Conservation (phyloP, 768 basidiomycete species). For the Leccinum boreale region DNA sequence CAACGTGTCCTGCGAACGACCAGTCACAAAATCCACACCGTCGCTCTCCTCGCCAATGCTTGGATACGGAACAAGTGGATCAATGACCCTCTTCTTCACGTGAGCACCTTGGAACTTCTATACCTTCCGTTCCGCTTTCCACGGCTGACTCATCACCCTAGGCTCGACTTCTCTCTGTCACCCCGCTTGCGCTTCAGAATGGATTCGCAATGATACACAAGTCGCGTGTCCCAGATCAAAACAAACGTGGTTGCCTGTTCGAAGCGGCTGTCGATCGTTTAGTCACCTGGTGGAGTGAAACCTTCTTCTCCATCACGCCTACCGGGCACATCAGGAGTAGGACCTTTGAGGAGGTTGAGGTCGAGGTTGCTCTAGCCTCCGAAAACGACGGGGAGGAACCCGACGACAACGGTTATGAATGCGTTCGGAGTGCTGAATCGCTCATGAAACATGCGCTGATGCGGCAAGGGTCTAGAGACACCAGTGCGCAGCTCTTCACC, state of each 20-base stretch:
- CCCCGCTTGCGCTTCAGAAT: slow-evolving; percentile 77
- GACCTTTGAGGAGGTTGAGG: slow-evolving; percentile 73
- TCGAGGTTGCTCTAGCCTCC: slow-evolving; percentile 28
- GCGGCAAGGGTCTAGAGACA: slow-evolving; percentile 77
- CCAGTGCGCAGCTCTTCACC: slow-evolving; percentile 88
- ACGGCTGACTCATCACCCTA: slow-evolving; percentile 30
- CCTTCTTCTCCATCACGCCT: slow-evolving; percentile 62
- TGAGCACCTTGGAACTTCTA: slow-evolving; percentile 33
- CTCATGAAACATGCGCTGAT: slow-evolving; percentile 91
- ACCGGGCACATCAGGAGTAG: slow-evolving; percentile 70
- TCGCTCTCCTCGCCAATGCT: slow-evolving; percentile 75
- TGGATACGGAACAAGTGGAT: slow-evolving; percentile 77
- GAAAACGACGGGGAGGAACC: slow-evolving; percentile 38
- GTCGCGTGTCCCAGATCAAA: slow-evolving; percentile 73
- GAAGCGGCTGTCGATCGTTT: slow-evolving; percentile 75
- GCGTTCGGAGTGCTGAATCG: slow-evolving; percentile 74
- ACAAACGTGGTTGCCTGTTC: slow-evolving; percentile 83
- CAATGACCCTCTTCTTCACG: slow-evolving; percentile 81
- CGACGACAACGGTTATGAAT: slow-evolving; percentile 52
- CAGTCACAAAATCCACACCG: slow-evolving; percentile 87
- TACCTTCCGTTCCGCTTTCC: neutral
- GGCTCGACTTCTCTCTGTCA: slow-evolving; percentile 87
- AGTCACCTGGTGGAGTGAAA: slow-evolving; percentile 78
- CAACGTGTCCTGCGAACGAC: slow-evolving; percentile 75
- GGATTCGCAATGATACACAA: slow-evolving; percentile 81